Conservation (phyloP, 495 filamentous ascomycete genomes). For the Hypomontagnella monticulosa region DNA sequence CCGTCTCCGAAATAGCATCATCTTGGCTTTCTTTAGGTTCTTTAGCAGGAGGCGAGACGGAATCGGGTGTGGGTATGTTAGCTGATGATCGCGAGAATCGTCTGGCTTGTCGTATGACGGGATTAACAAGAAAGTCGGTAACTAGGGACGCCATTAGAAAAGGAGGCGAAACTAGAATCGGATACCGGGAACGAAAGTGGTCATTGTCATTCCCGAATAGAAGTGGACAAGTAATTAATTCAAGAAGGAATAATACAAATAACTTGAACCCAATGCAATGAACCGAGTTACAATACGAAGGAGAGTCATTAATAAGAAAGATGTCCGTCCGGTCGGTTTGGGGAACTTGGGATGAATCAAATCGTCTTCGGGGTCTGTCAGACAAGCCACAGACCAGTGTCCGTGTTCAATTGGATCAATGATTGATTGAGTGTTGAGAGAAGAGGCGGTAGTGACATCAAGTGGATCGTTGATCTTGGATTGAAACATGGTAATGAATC, state of each 20-base stretch:
- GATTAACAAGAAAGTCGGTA: constrained; percentile 77
- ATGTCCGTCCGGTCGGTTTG: background rate
- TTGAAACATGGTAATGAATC: constrained; percentile 26
- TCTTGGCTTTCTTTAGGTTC: constrained; percentile 33
- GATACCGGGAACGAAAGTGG: constrained; percentile 13
- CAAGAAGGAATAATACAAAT: constrained; percentile 1
- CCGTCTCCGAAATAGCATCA: constrained; percentile 44
- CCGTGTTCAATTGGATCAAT: background rate
- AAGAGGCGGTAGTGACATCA: constrained; percentile 30
- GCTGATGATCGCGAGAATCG: constrained; percentile 57
- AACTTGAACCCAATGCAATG: background rate
- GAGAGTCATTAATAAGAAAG: constrained; percentile 7
- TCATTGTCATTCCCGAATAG: constrained; percentile 24
- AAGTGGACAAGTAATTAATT: background rate
- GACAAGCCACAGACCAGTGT: too few species aligned
- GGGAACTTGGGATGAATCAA: too few species aligned
- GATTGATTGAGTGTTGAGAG: constrained; percentile 26
- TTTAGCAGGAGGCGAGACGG: constrained; percentile 27
- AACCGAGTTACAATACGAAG: constrained; percentile 5
- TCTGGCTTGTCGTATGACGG: constrained; percentile 78
- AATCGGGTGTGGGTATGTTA: constrained; percentile 47
- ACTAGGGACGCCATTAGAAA: constrained; percentile 76
- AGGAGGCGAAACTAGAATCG: constrained; percentile 3
- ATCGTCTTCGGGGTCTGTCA: too few species aligned
- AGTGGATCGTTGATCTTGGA: constrained; percentile 31